Conservation (phyloP, 2,329 filamentous ascomycete genomes). For the Aspergillus ustus region DNA sequence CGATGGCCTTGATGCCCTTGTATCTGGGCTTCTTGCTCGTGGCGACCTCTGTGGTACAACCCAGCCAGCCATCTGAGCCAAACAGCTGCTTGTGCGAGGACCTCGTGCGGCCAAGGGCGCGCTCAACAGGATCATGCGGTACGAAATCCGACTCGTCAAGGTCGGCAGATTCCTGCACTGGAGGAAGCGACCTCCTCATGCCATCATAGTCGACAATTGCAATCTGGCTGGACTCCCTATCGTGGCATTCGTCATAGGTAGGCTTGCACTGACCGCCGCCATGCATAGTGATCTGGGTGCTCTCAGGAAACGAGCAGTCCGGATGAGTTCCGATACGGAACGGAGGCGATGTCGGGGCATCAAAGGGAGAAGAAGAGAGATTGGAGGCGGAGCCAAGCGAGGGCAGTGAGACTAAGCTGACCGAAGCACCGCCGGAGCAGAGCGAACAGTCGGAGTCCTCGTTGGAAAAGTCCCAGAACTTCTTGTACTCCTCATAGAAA, state of each 20-base stretch:
- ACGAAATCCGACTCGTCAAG: background rate
- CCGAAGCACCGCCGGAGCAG: conserved; percentile 20
- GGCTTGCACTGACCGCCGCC: conserved; percentile 20
- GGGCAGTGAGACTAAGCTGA: conserved; percentile 26
- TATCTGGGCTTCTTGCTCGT: conserved; percentile 34
- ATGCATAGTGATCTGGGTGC: conserved; percentile 16
- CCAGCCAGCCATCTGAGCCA: conserved; percentile 47
- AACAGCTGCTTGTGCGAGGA: conserved; percentile 48
- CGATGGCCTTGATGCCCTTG: conserved; percentile 37
- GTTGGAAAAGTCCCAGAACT: conserved; percentile 26
- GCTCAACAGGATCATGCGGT: conserved; percentile 11
- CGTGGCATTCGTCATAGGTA: conserved; percentile 16
- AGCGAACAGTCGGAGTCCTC: conserved; percentile 16
- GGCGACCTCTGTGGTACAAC: conserved; percentile 38
- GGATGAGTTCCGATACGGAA: conserved; percentile 4
- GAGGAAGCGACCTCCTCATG: conserved; percentile 5
- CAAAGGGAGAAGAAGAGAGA: conserved; percentile 15
- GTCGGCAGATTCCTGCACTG: conserved; percentile 7
- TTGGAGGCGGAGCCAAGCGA: conserved; percentile 16
- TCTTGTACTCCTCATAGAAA: conserved; percentile 30
- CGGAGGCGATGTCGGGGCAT: conserved; percentile 16
- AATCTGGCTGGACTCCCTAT: conserved; percentile 16
- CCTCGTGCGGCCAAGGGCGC: conserved; percentile 3
- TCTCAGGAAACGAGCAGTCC: conserved; percentile 3
- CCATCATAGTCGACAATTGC: conserved; percentile 20